Evolutionary conservation across 192 early-diverging fungal genomes (phyloP).

Genomic region (Backusella tuberculispora): DNA sequence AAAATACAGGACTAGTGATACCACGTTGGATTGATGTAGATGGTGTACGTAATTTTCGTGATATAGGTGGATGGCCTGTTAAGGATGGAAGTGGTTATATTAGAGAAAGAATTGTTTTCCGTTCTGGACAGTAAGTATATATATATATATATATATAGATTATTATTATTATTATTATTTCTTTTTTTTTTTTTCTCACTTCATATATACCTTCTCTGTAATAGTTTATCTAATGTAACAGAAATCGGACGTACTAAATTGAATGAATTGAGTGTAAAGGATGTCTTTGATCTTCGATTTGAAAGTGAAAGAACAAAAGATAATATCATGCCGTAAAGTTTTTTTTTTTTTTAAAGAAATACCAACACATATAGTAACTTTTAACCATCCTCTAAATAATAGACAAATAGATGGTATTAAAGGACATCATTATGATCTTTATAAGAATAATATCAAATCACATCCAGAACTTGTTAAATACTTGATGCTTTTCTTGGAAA

Average conservation of each 20-base stretch:
- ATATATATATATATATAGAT: neutral
- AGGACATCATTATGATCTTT: conserved; percentile 26
- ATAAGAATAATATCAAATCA: neutral
- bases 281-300: conserved; percentile 58
- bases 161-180: neutral
- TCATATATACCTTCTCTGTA: neutral
- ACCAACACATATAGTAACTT: neutral
- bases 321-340: conserved; percentile 39
- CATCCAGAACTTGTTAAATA: neutral
- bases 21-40: conserved; percentile 51
- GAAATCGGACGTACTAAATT: conserved; percentile 45
- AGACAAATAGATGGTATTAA: conserved; percentile 46
- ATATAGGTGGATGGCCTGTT: conserved; percentile 57
- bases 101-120: conserved; percentile 52
- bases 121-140: conserved; percentile 51
- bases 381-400: neutral
- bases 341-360: neutral
- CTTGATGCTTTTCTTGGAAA: conserved; percentile 6
- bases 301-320: conserved; percentile 48
- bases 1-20: conserved; percentile 26
- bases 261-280: conserved; percentile 47
- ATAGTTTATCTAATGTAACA: conserved; percentile 50
- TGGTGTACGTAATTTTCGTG: conserved; percentile 61
- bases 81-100: conserved; percentile 51
- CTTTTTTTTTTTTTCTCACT: neutral